Percentiles rank a stretch among this genome's conserved stretches.
phyloP scores from a whole-genome alignment of 306 rosid species.

The Rosa rugosa region DNA sequence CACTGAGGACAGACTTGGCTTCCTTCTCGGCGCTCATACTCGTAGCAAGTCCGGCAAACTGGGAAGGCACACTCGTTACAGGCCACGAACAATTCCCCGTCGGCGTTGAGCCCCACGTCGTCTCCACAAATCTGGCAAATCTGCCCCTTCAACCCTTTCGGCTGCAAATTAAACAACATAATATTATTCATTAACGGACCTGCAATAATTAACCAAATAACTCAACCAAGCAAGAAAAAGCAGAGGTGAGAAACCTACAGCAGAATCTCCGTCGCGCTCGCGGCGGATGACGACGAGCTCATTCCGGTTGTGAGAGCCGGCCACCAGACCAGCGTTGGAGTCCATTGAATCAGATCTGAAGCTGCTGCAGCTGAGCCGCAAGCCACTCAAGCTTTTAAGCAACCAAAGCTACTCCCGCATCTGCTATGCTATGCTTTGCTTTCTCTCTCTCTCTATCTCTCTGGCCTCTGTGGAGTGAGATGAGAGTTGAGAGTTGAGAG shows the following conservation, averaged over 20 bases:
- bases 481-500: not conserved
- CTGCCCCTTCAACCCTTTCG: slow-evolving; percentile 32
- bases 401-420: not conserved
- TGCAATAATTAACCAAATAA: too few species aligned
- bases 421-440: not conserved
- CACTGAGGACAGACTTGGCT: slow-evolving; percentile 66
- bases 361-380: not conserved
- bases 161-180: slow-evolving; percentile 21
- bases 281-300: slow-evolving; percentile 57
- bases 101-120: slow-evolving; percentile 42
- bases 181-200: not conserved
- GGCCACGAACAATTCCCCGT: slow-evolving; percentile 61
- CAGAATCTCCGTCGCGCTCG: slow-evolving; percentile 48
- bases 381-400: not conserved
- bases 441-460: not conserved
- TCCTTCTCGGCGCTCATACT: slow-evolving; percentile 71
- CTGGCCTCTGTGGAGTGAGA: not conserved
- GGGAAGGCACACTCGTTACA: slow-evolving; percentile 86
- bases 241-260: not conserved
- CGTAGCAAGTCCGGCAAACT: slow-evolving; percentile 63
- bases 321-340: slow-evolving; percentile 52
- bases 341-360: slow-evolving; percentile 35
- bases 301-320: slow-evolving; percentile 65
- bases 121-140: slow-evolving; percentile 67
- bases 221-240: too few species aligned